Base-by-base conservation (phyloP, 1,139 yeast species). In the Suhomyces bokatorum region DNA sequence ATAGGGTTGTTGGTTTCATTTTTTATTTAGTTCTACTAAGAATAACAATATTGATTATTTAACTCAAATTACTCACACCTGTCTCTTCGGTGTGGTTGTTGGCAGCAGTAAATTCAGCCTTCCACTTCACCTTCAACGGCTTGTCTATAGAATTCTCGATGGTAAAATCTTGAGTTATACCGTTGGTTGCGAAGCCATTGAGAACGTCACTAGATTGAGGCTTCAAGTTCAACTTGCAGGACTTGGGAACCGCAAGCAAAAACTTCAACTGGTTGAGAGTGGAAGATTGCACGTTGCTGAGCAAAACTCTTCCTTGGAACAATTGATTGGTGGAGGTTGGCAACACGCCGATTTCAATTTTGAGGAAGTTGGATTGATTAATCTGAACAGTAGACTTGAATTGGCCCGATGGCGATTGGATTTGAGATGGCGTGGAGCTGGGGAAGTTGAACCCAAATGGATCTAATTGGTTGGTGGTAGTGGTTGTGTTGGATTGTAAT, bases 181-280 rank as follows among this genome's bases (percentile, higher is more conserved):
- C 85, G 44, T 78, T 75, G 30, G 65, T 67, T 39, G 75, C 70
- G 43, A 72, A 73, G 2, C 85, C 78, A 44, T 72, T 69, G 14
- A 90, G 58, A 12, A 64, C 55, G 44, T 78, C 81, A 34, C 81
- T 77, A 8, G 89, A 76, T 57, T 89, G 95, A 1, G 96, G 84
- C 46, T 79, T 74, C 66, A 91, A 76, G 39, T 72, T 73, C 53
- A 91, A 73, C 46, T 75, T 77, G 58, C 87, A 81, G 17, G 78
- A 63, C 60, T 86, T 87, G 39, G 97, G 95, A 32, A 87, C 96
- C 0, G 98, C 97, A 44, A 89, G 68, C 60, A 86, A 75, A 58
- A 89, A 83, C 54, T 81, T 81, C 39, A 91, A 66, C 48, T 77
- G 75, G 17, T 58, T 52, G 29, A 71, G 55, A 10, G 69, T 56